Evolutionary conservation across 495 filamentous ascomycete genomes (phyloP), one percentile per base, ranked within the genome.

Genomic region (Aspergillus coremiiformis): DNA sequence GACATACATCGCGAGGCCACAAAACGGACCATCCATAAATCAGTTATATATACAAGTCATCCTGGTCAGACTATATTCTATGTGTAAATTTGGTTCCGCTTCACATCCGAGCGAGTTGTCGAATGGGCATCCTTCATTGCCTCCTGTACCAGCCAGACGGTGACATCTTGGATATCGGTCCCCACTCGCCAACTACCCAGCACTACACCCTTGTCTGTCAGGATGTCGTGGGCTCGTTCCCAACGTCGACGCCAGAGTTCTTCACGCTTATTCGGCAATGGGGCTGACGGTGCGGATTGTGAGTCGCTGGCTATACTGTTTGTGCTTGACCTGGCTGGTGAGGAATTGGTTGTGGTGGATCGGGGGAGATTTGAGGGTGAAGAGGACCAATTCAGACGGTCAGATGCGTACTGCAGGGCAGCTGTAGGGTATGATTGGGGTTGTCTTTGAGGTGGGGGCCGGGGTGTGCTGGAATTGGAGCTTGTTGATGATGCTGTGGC

Each of bases 141-240:
- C 27, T 70, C 67, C 50, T 81, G 72, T 0, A 81, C 73, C 51
- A 85, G 53, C 65, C 67, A 71, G 9, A 77, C 61, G 54, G 71
- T 74, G 27, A 83, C 73, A 47, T 78, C 75, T 57, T 80, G 69
- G 5, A 87, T 85, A 77, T 97, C 93, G n/a, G 73, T 75, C 1
- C 93, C 93, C 5, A 81, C 80, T 39, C 89, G 78, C 93, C 93
- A 98, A 52, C 80, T 91, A 52, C 86, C 81, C 51, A 99, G 66
- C 54, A 81, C 67, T 0, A 97, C 89, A 2, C 86, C 87, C 45
- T 80, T 71, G 0, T 75, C 63, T 4, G 81, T 80, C 8, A 97
- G 76, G 7, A 84, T 69, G 26, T 84, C 77, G 49, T 85, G 81
- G 1, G 94, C 93, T 7, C 82, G 71, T 53, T 79, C 81, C 81